Conservation (phyloP, 1,284 basidiomycete genomes). For the Austroboletus novae-zelandiae region DNA sequence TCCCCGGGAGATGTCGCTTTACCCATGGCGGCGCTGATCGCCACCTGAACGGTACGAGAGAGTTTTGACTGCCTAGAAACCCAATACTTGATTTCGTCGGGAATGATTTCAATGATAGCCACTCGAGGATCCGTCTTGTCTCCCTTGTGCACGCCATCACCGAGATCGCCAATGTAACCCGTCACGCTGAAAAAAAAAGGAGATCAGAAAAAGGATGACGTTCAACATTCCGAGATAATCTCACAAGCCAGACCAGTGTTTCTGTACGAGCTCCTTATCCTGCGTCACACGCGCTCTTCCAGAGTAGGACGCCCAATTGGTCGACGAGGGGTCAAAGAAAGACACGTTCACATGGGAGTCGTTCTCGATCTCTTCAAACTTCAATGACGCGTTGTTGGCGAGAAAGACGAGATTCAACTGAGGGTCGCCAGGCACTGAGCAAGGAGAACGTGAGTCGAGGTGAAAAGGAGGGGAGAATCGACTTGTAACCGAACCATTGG, state of each 20-base stretch:
- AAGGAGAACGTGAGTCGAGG: not conserved
- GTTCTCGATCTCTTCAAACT: constrained; percentile 75
- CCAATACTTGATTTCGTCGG: constrained; percentile 83
- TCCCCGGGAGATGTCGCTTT: constrained; percentile 61
- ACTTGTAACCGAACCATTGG: constrained; percentile 47
- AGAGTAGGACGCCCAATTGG: constrained; percentile 83
- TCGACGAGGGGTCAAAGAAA: constrained; percentile 71
- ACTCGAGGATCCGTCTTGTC: constrained; percentile 80
- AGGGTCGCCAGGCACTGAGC: constrained; percentile 43
- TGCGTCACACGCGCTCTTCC: constrained; percentile 70
- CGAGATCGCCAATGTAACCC: constrained; percentile 86
- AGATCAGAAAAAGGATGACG: not conserved
- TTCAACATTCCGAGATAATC: constrained; percentile 19
- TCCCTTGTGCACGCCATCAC: constrained; percentile 86
- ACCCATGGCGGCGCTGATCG: constrained; percentile 54
- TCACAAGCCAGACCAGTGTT: constrained; percentile 65
- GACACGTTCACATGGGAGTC: constrained; percentile 79
- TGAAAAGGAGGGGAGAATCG: not conserved
- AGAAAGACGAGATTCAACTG: constrained; percentile 67
- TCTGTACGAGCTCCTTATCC: constrained; percentile 64
- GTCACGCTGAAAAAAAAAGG: constrained; percentile 42
- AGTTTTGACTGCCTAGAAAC: constrained; percentile 48
- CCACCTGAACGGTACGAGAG: constrained; percentile 49
- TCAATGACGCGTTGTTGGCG: constrained; percentile 74
- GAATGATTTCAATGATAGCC: constrained; percentile 76